These are phyloP conservation scores for Andrographis paniculata DNA, from an alignment of 305 asterid genomes.

Conservation along the genomic window DNA sequence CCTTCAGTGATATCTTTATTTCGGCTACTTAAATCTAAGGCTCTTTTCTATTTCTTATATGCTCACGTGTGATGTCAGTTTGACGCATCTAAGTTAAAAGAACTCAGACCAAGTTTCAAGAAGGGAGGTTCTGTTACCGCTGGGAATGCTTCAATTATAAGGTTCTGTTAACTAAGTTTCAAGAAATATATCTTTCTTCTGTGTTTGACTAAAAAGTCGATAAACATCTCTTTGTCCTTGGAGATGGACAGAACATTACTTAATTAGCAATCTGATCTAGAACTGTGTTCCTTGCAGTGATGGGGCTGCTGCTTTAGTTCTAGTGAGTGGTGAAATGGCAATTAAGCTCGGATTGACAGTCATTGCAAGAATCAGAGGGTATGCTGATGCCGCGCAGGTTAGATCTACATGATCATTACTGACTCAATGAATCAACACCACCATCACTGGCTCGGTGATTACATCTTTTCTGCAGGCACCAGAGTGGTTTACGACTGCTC, in stretches of 20 bases:
- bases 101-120: constrained; percentile 85
- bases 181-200: too few species aligned
- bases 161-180: constrained; percentile 42
- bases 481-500: constrained; percentile 86
- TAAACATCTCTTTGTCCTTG: too few species aligned
- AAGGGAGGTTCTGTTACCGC: constrained; percentile 95
- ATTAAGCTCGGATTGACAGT: constrained; percentile 67
- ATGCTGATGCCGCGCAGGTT: constrained; percentile 98
- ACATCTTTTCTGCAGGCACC: constrained; percentile 66
- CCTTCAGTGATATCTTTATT: background rate
- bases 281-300: constrained; percentile 42
- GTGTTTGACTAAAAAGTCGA: too few species aligned
- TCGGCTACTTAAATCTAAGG: background rate
- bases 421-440: too few species aligned
- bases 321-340: constrained; percentile 86
- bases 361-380: constrained; percentile 79
- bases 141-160: constrained; percentile 92
- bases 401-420: background rate
- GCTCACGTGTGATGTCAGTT: constrained; percentile 42
- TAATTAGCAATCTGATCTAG: background rate
- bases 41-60: background rate
- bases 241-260: too few species aligned
- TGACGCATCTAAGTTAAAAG: constrained; percentile 69
- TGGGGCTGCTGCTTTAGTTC: constrained; percentile 95
- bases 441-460: too few species aligned